Evolutionary conservation across 441 rosid species (phyloP).

Genomic region (Manihot esculenta): DNA sequence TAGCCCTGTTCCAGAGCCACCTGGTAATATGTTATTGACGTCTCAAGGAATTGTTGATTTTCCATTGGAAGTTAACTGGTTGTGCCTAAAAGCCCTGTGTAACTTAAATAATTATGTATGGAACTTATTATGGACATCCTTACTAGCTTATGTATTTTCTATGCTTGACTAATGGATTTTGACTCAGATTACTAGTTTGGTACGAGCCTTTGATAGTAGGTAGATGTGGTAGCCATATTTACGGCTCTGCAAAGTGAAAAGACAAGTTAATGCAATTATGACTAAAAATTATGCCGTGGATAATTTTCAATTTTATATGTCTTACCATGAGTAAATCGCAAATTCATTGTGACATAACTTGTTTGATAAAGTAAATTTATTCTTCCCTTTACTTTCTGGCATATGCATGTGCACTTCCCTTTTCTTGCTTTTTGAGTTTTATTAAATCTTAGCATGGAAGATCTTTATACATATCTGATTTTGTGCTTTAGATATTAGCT

Average conservation of each 20-base stretch:
- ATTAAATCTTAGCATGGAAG: not conserved
- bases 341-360: no score
- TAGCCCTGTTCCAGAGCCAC: slow-evolving; percentile 54
- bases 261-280: not conserved
- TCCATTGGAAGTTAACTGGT: not conserved
- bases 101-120: not conserved
- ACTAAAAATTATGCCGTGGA: no score
- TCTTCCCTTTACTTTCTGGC: not conserved
- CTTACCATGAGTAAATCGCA: not conserved
- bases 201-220: not conserved
- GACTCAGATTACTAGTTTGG: not conserved
- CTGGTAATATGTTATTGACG: slow-evolving; percentile 43
- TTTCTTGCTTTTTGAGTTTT: not conserved
- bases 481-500: not conserved
- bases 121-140: not conserved
- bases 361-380: not conserved
- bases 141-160: not conserved
- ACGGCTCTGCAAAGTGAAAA: not conserved
- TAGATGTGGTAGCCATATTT: not conserved
- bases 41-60: not conserved
- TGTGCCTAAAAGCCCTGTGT: not conserved
- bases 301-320: not conserved
- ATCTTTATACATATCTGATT: not conserved
- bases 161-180: not conserved
- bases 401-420: not conserved